Evolutionary conservation across 2,329 filamentous ascomycete genomes (phyloP), one percentile per base, ranked within the genome.

Genomic region (Leptographium radiaticola): DNA sequence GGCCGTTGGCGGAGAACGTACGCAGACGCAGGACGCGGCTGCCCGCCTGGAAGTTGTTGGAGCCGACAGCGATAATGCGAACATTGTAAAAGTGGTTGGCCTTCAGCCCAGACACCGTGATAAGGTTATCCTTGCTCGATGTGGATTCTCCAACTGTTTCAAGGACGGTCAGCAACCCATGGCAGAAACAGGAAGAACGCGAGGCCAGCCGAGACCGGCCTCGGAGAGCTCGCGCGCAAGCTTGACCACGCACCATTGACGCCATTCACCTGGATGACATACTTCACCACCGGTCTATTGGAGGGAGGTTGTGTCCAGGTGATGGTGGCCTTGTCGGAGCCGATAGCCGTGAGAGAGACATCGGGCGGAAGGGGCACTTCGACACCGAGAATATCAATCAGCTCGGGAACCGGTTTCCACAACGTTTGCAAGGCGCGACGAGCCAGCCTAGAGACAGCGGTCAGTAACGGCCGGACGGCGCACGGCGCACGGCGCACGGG

Each of bases 71-170:
- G 60, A 96, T 87, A 53, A 97, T 88, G 56, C 91, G 85, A 33
- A 98, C 84, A 59, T 95, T 94, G 70, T 97, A 97, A 63, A 90
- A 94, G 62, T 87, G 87, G 59, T 86, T 83, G 0, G 93, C 89
- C 62, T 86, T 84, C 9, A 98, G 75, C 42, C 90, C 89, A 36
- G 86, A 89, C 53, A 98, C 89, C 47, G 87, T 90, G 52, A 96
- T 89, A n/a, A 89, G 87, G 0, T 86, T 89, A 66, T 95, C 89
- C 60, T 81, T 79, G 61, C 83, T 81, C 59, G 81, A 66, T n/a
- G 65, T 83, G 46, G 90, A 88, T 64, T 95, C 88, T 62, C 90
- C 93, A 59, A 96, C 87, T 89, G 46, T 42, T 33, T 6, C 64
- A 58, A 53, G 51, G 56, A 15, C n/a, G 36, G 34, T 53, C 51